Conservation (phyloP, 2,329 filamentous ascomycete species). For the Fusarium zealandicum region DNA sequence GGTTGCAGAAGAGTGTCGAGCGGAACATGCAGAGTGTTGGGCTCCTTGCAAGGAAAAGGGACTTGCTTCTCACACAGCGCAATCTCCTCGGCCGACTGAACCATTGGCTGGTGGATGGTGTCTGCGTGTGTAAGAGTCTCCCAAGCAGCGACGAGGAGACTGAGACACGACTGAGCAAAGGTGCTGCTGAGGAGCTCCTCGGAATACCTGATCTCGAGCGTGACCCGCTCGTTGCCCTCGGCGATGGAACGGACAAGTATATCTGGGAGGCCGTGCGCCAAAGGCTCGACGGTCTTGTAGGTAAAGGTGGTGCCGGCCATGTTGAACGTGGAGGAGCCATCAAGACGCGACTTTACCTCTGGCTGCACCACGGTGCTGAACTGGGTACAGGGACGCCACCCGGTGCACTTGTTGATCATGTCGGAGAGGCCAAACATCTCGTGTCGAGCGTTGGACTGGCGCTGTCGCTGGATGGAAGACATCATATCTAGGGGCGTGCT, state of each 20-base stretch:
- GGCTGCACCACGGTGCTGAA: constrained; percentile 65
- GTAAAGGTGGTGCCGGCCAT: constrained; percentile 56
- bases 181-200: constrained; percentile 51
- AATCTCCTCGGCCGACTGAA: constrained; percentile 53
- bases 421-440: constrained; percentile 60
- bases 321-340: constrained; percentile 52
- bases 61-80: constrained; percentile 49
- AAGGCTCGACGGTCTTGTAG: constrained; percentile 51
- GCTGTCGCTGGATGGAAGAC: constrained; percentile 57
- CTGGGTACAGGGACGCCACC: constrained; percentile 61
- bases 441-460: constrained; percentile 54
- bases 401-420: constrained; percentile 61
- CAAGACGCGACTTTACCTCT: constrained; percentile 41
- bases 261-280: constrained; percentile 53
- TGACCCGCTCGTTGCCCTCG: constrained; percentile 47
- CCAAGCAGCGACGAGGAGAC: constrained; percentile 55
- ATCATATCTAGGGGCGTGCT: constrained; percentile 59
- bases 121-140: constrained; percentile 55
- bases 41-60: constrained; percentile 46
- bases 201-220: constrained; percentile 56
- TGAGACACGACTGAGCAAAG: constrained; percentile 55
- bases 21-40: constrained; percentile 27
- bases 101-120: constrained; percentile 54
- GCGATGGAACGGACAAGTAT: constrained; percentile 54
- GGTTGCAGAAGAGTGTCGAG: constrained; percentile 45